Base-by-base conservation (phyloP, 2,329 filamentous ascomycete species). In the Paecilomyces sp. region DNA sequence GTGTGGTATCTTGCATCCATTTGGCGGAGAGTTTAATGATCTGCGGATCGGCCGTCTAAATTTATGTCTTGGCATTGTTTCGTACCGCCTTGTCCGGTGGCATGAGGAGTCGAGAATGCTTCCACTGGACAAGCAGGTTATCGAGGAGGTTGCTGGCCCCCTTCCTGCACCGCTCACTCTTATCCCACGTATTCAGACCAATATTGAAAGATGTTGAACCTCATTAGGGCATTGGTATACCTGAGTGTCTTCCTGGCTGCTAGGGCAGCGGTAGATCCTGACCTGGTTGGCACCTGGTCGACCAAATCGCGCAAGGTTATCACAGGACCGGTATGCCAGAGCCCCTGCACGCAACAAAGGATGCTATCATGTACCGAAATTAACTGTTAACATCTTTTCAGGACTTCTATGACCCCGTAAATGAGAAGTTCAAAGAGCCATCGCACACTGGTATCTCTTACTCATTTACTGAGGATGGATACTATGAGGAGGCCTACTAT, bases 401-500 rank as follows among this genome's bases (percentile, higher is more conserved):
- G 87, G 83, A 80, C 66, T 90, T 90, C 74, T 90, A 89, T 68
- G 83, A 90, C 73, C 85, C 86, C 3, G 75, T 85, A 57, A 81
- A 84, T 59, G 88, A 90, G 66, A 78, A 77, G 63, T 79, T 91
- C 62, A 83, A 84, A 64, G 88, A 91, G 72, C 88, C 88, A 15
- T 77, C 75, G 7, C 79, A 85, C 62, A 84, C 88, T 0, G 88
- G 88, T 25, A 88, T 89, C 64, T 89, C 88, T 15, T 91, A 89
- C 75, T 90, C 88, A 11, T 91, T 91, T 73, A 87, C 85, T 3
- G 77, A 74, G 50, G 84, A 89, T 69, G 88, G 88, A 24, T 80
- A 81, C 72, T 91, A 82, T 68, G 88, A 91, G 74, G 81, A 85
- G 67, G 86, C 88, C 13, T 85, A 87, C 71, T 91, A 89, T 72